Percentiles rank a stretch among this genome's conserved stretches.
These are phyloP conservation scores for Catharanthus roseus DNA, from an alignment of 257 asterid species.

Conservation along the genomic window DNA sequence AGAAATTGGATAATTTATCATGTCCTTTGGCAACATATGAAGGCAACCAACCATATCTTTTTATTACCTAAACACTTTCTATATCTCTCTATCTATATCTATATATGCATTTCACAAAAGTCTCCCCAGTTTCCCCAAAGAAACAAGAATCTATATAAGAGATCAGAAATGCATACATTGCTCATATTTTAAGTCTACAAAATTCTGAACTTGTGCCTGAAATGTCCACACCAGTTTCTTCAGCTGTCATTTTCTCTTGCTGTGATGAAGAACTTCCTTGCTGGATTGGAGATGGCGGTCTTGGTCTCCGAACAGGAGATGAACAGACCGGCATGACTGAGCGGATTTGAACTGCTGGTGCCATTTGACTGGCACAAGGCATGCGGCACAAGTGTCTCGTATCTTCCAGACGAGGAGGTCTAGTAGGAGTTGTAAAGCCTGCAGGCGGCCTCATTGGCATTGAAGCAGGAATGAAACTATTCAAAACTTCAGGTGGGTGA, in stretches of 20 bases:
- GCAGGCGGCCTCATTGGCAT: conserved; percentile 6
- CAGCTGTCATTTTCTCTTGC: neutral
- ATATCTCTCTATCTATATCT: too few relatives aligned
- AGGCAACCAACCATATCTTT: neutral
- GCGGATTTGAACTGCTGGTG: conserved; percentile 23
- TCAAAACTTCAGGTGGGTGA: neutral
- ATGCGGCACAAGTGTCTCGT: neutral
- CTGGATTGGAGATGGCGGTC: conserved; percentile 5
- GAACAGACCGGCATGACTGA: conserved; percentile 22
- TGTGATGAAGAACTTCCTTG: conserved; percentile 8
- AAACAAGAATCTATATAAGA: neutral
- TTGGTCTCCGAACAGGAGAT: conserved; percentile 14
- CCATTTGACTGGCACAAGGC: conserved; percentile 16
- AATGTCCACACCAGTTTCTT: neutral
- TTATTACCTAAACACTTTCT: neutral
- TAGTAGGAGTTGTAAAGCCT: neutral
- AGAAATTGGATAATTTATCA: too few relatives aligned
- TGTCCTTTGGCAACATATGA: neutral
- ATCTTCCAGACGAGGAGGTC: conserved; percentile 11
- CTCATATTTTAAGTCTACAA: conserved; percentile 20
- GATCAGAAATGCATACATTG: neutral
- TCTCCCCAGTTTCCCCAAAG: neutral
- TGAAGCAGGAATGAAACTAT: neutral
- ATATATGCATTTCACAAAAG: neutral
- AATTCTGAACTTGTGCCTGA: conserved; percentile 15